phyloP scores from a whole-genome alignment of 441 rosid species.

The Pelargonium myrrhifolium region DNA sequence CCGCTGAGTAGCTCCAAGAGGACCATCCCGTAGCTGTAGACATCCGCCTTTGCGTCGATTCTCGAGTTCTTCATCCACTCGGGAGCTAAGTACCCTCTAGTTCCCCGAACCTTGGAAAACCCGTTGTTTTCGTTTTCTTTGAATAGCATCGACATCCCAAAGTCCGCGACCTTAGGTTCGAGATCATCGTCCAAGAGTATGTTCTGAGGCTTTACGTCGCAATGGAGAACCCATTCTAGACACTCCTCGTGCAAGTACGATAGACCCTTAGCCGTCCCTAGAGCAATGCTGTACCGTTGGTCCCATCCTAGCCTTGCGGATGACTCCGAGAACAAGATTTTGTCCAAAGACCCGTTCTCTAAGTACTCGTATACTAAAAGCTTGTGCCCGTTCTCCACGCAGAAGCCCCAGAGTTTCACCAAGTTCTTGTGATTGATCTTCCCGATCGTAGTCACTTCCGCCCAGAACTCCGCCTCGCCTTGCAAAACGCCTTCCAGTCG shows the following conservation, averaged over 20 bases:
- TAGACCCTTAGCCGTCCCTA: constrained; percentile 28
- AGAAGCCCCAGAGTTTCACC: not conserved
- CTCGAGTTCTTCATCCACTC: constrained; percentile 4
- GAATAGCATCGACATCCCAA: not conserved
- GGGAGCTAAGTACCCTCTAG: not conserved
- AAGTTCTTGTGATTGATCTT: constrained; percentile 4
- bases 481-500: constrained; percentile 20
- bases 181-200: constrained; percentile 17
- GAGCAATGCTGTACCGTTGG: constrained; percentile 21
- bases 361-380: not conserved
- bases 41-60: not conserved
- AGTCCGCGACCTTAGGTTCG: constrained; percentile 3
- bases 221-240: not conserved
- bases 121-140: not conserved
- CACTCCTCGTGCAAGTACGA: constrained; percentile 15
- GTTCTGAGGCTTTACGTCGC: constrained; percentile 5
- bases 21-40: constrained; percentile 5
- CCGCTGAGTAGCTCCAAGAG: not conserved
- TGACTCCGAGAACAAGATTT: constrained; percentile 14
- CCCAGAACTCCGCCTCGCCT: constrained; percentile 27
- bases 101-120: not conserved
- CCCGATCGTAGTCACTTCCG: constrained; percentile 25
- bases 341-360: not conserved
- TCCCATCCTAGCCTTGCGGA: constrained; percentile 17
- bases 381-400: not conserved